A percentile compares a stretch with the other conserved stretches of the same genome.
Evolutionary conservation across 2,329 filamentous ascomycete genomes (phyloP).

Genomic region (Tothia fuscella): DNA sequence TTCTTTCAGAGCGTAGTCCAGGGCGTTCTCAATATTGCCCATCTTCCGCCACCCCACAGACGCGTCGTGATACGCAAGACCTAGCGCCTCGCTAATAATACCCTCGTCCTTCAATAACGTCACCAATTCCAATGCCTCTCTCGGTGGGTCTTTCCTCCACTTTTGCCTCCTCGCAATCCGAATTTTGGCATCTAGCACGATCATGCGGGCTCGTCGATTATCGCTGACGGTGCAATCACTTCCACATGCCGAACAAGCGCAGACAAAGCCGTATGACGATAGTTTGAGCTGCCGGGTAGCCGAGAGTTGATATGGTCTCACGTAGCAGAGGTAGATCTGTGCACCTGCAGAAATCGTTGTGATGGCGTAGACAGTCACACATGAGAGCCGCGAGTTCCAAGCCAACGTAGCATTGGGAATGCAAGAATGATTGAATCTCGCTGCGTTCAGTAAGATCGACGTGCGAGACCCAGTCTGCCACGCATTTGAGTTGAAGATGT

Average conservation of each 20-base stretch:
- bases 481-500: constrained; percentile 18
- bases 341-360: background rate
- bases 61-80: constrained; percentile 15
- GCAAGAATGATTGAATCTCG: constrained; percentile 2
- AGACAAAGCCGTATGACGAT: constrained; percentile 2
- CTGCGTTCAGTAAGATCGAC: background rate
- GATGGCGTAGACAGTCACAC: constrained; percentile 1
- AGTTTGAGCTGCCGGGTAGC: background rate
- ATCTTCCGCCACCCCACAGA: constrained; percentile 14
- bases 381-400: constrained; percentile 4
- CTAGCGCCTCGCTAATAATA: constrained; percentile 15
- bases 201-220: constrained; percentile 14
- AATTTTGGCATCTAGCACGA: constrained; percentile 13
- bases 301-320: background rate
- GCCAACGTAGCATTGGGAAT: constrained; percentile 4
- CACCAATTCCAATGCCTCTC: constrained; percentile 13
- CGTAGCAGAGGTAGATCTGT: constrained; percentile 4
- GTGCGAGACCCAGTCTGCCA: constrained; percentile 5
- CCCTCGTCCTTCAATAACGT: constrained; percentile 15
- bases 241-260: constrained; percentile 3
- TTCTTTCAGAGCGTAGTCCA: constrained; percentile 13
- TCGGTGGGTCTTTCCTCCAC: constrained; percentile 14
- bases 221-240: constrained; percentile 11
- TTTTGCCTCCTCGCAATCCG: constrained; percentile 12
- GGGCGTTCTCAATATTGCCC: constrained; percentile 14